Base-by-base conservation (phyloP, 352 stramenopile species). In the Pythium brassicae region DNA sequence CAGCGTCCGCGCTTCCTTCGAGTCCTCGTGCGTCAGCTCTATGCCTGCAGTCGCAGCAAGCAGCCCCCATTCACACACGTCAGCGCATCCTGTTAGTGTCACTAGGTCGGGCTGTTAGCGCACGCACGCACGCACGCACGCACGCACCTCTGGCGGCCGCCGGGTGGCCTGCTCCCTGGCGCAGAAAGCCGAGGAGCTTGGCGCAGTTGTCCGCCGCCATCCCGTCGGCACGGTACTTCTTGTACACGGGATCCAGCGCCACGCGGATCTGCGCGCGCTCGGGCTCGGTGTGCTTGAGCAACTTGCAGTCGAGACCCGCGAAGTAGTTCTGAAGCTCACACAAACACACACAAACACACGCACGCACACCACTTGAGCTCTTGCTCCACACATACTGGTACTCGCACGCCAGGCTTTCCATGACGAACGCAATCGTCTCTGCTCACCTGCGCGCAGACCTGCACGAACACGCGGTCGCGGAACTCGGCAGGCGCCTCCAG, bases 371-470 rank as follows among this genome's bases (percentile, higher is more conserved):
- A n/a, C n/a, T n/a, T 25, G 12, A 22, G 26, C 23, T 17, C 12
- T 26, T 19, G 20, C 3, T 23, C n/a, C n/a, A n/a, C n/a, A n/a
- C n/a, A n/a, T n/a, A n/a, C n/a, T n/a, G n/a, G n/a, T n/a, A n/a
- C 11, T 17, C 6, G 23, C 25, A 51, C 25, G 8, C 14, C 25
- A 27, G 10, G 12, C 35, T 25, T 23, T 15, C 15, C 22, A 43
- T 46, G 19, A 15, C 37, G 4, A 26, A 17, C n/a, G 10, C 2
- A 26, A 9, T 15, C 15, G 8, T 20, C 20, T 3, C 2, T 15
- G 43, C 23, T 27, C 52, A 89, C 81, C 68, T 93, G 83, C 39
- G 91, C 88, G 62, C 77, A 90, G 29, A 87, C 66, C 61, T 89
- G 76, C 23, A 90, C 61, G 27, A 74, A 83, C 32, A 91, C 74